phyloP scores from a whole-genome alignment of 192 early-diverging fungal species.

The Coemansia sp. region DNA sequence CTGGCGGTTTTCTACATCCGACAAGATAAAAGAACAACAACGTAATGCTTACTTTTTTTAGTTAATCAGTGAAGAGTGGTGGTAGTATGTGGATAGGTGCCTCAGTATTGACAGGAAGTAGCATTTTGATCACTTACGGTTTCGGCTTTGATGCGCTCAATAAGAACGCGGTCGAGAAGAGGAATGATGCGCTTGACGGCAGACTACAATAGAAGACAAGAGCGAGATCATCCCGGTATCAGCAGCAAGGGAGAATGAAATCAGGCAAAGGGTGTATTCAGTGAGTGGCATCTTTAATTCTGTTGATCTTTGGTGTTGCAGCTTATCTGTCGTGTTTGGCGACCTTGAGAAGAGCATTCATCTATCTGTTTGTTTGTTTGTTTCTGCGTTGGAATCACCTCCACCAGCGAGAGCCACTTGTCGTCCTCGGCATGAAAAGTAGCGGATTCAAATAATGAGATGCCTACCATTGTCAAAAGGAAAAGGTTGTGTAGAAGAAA shows the following conservation, averaged over 20 bases:
- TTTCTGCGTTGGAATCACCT: too few relatives aligned
- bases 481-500: background rate
- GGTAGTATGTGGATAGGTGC: too few relatives aligned
- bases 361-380: too few relatives aligned
- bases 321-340: background rate
- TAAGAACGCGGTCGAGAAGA: slow-evolving; percentile 95
- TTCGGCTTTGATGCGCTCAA: slow-evolving; percentile 94
- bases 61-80: too few relatives aligned
- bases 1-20: slow-evolving; percentile 82
- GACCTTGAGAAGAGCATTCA: background rate
- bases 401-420: background rate
- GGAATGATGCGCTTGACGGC: slow-evolving; percentile 87
- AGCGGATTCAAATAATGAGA: background rate
- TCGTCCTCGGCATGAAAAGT: background rate
- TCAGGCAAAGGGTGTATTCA: background rate
- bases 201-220: slow-evolving; percentile 21
- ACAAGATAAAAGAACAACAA: slow-evolving; percentile 2
- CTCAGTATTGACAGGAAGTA: too few relatives aligned
- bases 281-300: background rate
- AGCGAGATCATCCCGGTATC: background rate
- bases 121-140: slow-evolving; percentile 33
- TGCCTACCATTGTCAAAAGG: slow-evolving; percentile 4
- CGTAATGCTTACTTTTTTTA: background rate
- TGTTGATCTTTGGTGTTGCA: background rate
- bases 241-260: background rate